A percentile compares a stretch with the other conserved stretches of the same genome.
These are phyloP conservation scores for Penicillium sp. DNA, from an alignment of 2,329 filamentous ascomycete genomes.

Conservation along the genomic window DNA sequence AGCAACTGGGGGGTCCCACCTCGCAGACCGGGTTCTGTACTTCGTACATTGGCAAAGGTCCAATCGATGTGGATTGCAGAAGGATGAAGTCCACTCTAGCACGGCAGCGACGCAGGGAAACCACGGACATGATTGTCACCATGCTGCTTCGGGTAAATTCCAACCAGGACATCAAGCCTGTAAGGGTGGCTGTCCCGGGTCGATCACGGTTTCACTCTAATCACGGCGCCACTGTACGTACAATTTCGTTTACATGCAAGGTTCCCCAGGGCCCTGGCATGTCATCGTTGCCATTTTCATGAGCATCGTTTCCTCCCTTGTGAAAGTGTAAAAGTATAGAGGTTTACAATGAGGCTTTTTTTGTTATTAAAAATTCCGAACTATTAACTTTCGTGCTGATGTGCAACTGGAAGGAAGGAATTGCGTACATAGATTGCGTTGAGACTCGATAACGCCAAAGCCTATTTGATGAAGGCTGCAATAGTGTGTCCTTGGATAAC, in stretches of 20 bases:
- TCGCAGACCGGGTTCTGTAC: neutral
- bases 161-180: slow-evolving; percentile 1
- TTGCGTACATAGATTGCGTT: neutral
- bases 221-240: neutral
- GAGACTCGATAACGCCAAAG: neutral
- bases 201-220: slow-evolving; percentile 7
- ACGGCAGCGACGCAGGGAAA: slow-evolving; percentile 1
- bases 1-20: neutral
- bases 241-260: slow-evolving; percentile 11
- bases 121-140: neutral
- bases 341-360: too few species aligned
- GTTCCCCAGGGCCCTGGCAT: slow-evolving; percentile 11
- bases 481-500: neutral
- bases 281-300: neutral
- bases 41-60: neutral
- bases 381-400: too few species aligned
- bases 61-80: neutral
- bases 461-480: neutral
- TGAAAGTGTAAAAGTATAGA: neutral
- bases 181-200: slow-evolving; percentile 1
- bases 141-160: neutral
- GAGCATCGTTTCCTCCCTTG: neutral
- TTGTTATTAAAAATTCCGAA: too few species aligned
- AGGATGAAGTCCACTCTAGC: neutral
- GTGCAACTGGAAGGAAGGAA: neutral